phyloP scores from a whole-genome alignment of 208 protist genomes.

The Trichomonas gallinae region DNA sequence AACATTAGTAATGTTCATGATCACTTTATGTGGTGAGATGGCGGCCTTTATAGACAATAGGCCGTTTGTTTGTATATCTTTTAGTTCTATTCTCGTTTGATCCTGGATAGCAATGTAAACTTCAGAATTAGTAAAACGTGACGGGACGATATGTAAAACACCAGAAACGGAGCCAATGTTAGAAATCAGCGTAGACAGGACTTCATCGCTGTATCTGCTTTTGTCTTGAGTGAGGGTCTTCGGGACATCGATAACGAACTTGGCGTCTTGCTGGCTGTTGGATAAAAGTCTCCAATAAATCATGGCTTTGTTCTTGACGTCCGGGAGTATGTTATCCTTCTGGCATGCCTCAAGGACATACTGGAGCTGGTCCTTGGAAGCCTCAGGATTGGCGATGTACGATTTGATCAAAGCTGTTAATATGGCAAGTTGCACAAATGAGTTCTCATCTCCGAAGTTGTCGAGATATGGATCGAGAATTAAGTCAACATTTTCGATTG shows the following conservation, averaged over 20 bases:
- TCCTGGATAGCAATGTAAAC: background rate
- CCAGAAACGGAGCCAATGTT: background rate
- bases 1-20: background rate
- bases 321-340: background rate
- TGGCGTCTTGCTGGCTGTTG: background rate
- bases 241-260: background rate
- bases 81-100: background rate
- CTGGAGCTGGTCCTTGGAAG: background rate
- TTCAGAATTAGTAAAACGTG: background rate
- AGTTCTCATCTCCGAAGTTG: background rate
- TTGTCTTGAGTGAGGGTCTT: background rate
- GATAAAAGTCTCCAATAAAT: background rate
- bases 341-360: background rate
- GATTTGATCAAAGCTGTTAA: background rate
- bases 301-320: background rate
- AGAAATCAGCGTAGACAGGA: background rate
- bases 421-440: background rate
- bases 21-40: background rate
- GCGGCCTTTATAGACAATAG: background rate
- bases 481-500: constrained; percentile 75
- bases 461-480: constrained; percentile 58
- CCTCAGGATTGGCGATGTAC: background rate
- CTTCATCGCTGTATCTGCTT: background rate
- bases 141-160: constrained; percentile 16
- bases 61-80: background rate